These are phyloP conservation scores for Allomyces macrogynus DNA, from an alignment of 192 early-diverging fungal species.

Conservation along the genomic window DNA sequence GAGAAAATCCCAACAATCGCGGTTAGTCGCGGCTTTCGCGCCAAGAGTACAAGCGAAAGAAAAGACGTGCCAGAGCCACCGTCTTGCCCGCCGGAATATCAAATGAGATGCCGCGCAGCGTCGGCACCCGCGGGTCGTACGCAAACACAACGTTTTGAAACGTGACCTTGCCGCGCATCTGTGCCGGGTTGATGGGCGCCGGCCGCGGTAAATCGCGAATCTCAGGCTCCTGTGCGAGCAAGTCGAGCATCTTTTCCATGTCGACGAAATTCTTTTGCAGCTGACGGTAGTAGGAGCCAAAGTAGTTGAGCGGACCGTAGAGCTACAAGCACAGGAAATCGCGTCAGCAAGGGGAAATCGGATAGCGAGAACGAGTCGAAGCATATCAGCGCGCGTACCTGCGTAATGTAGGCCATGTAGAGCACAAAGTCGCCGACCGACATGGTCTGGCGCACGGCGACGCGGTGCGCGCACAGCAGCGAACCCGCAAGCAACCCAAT, in stretches of 20 bases:
- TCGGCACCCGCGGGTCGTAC: constrained; percentile 51
- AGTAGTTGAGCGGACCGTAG: constrained; percentile 38
- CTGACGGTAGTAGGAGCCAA: constrained; percentile 83
- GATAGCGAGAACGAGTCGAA: not conserved
- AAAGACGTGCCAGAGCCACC: constrained; percentile 56
- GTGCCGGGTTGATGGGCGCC: constrained; percentile 8
- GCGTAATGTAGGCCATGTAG: constrained; percentile 70
- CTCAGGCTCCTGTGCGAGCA: constrained; percentile 42
- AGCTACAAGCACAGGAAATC: constrained; percentile 2
- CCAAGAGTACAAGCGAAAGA: constrained; percentile 1
- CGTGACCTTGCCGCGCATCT: constrained; percentile 14
- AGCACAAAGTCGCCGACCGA: constrained; percentile 70
- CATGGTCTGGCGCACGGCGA: constrained; percentile 37
- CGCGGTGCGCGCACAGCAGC: constrained; percentile 61
- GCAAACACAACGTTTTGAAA: constrained; percentile 43
- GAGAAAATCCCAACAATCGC: not conserved
- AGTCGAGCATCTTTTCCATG: constrained; percentile 92
- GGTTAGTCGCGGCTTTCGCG: not conserved
- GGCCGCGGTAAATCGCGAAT: constrained; percentile 48
- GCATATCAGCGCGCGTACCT: constrained; percentile 60
- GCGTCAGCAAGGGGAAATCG: not conserved
- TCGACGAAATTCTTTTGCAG: constrained; percentile 86
- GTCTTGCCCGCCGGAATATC: constrained; percentile 45
- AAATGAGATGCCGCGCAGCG: constrained; percentile 50
- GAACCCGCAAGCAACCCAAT: constrained; percentile 63